Conservation (phyloP, 78 protist genomes). For the Tieghemostelium lacteum region DNA sequence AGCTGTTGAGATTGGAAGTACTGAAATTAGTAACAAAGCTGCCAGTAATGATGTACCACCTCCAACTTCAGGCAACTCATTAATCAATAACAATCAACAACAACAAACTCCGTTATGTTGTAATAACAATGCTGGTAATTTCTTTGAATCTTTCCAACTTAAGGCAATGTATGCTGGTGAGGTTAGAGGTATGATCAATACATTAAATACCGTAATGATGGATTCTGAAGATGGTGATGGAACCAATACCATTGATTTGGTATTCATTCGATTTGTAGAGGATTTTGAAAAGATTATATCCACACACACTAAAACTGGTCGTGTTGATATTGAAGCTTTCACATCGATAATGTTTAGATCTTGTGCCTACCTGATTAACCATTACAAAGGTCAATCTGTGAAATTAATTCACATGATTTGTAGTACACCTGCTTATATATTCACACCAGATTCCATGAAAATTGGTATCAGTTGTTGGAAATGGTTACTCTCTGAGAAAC, state of each 20-base stretch:
- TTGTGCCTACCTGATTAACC: constrained; percentile 63
- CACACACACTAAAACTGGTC: not conserved
- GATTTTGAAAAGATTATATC: constrained; percentile 49
- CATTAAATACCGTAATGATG: constrained; percentile 11
- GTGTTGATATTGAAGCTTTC: constrained; percentile 25
- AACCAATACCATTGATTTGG: constrained; percentile 16
- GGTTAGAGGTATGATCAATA: constrained; percentile 66
- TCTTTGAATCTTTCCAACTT: constrained; percentile 43
- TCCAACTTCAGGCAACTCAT: not conserved
- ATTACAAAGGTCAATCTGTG: constrained; percentile 36
- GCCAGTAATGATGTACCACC: not conserved
- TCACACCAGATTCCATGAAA: constrained; percentile 56
- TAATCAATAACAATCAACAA: not conserved
- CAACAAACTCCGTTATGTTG: not conserved
- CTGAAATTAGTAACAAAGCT: not conserved
- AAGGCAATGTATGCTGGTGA: constrained; percentile 77
- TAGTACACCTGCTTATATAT: constrained; percentile 67
- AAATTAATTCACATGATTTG: constrained; percentile 74
- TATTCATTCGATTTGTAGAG: constrained; percentile 32
- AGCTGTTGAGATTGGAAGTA: constrained; percentile 72
- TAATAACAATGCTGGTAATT: constrained; percentile 49
- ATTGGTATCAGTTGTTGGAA: constrained; percentile 80
- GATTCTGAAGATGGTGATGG: constrained; percentile 3
- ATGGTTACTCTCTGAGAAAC: constrained; percentile 82
- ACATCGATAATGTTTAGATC: constrained; percentile 55